Base-by-base conservation (phyloP, 2,329 filamentous ascomycete species). In the Aspergillus melleus region DNA sequence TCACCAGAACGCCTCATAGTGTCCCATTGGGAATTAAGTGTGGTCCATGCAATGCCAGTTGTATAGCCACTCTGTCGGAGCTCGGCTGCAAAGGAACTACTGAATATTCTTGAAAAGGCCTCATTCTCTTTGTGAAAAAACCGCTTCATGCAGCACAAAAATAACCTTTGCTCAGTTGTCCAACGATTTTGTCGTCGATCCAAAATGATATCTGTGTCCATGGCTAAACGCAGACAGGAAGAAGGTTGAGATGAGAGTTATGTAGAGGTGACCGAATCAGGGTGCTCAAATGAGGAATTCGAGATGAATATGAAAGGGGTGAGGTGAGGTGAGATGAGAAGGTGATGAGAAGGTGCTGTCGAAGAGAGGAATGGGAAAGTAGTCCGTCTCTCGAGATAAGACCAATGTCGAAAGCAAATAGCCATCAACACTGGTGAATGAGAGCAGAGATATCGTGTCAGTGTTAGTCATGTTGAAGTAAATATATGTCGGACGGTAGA, bases 51-150 rank as follows among this genome's bases (percentile, higher is more conserved):
- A 32, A 69, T 50, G 0, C 52, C 59, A 10, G 49, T 14, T 1
- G n/a, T 3, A 6, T 74, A 69, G 0, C 69, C 72, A 55, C 61
- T 61, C 0, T 61, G 32, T 1, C 22, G 44, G 1, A 75, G 52
- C 6, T 73, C 56, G 0, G 51, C 9, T n/a, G 52, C 24, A 47
- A 74, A 76, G 0, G 67, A 54, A 0, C 52, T 11, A 11, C 69
- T 74, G 29, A 77, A 76, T 0, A 76, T 62, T 2, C 32, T 49
- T 20, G 55, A 49, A 8, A 66, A 70, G 0, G 57, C 57, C 1
- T 20, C 29, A 0, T 30, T 20, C 3, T 61, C 54, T 6, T 50
- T 52, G 6, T 59, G 20, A 24, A 71, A 74, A 30, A 72, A 73
- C 4, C 66, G 56, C 11, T 57, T 66, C 0, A 72, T 39, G 10